Evolutionary conservation across 2,329 filamentous ascomycete species (phyloP), one percentile per base, ranked within the genome.

Genomic region (Aspergillus fructus): DNA sequence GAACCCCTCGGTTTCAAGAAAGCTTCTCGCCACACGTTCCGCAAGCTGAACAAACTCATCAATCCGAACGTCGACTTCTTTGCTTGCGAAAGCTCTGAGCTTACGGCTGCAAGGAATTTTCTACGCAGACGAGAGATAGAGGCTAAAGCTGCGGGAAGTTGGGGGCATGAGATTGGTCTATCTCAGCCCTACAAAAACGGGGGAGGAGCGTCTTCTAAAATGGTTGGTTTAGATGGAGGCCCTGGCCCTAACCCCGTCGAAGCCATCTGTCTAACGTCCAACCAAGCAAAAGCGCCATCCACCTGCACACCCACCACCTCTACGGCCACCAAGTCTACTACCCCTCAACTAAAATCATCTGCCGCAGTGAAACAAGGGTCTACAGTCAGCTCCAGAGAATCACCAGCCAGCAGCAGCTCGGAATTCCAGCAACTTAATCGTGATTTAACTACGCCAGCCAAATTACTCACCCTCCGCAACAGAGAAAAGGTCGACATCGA

Each of bases 51-150:
- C 23, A 34, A 55, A 8, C 50, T 37, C 7, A 43, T 55, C 2
- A 33, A 56, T 5, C 59, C 61, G 9, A 65, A 71, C 46, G 67
- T 70, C n/a, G 66, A 71, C 53, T 69, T 71, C 19, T 54, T 71
- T 17, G 58, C 71, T 55, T 76, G 69, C 27, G 59, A 67, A 19
- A 56, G 61, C 0, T 61, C 64, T 2, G 72, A 76, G 17, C 42
- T 76, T n/a, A 45, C 68, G 17, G 60, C 61, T 5, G 73, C 72
- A 19, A 67, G 66, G 46, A 61, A 59, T 23, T 76, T 69, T 47
- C 41, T 76, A 34, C 61, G 64, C 8, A 68, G 62, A n/a, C 63
- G 63, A 13, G 66, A 63, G 0, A 59, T 76, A 9, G 63, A 71
- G 41, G 59, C 60, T 24, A 60, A 39, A 3, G 66, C 70, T 55